Conservation (phyloP, 129 eudicot genomes). For the Pseudognaphalium luteoalbum region DNA sequence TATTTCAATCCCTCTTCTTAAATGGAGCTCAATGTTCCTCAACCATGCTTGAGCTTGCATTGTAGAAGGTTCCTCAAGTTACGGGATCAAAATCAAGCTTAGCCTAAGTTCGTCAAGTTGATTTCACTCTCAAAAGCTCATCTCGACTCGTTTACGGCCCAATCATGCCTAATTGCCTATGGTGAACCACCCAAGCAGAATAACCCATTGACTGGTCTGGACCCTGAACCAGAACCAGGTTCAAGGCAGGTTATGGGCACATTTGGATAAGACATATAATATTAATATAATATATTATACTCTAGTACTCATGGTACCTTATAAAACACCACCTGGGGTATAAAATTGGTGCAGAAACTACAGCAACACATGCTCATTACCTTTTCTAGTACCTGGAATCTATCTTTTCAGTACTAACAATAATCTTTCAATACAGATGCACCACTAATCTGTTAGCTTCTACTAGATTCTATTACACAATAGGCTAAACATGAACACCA, state of each 20-base stretch:
- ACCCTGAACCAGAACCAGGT: not conserved
- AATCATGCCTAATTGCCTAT: not conserved
- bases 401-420: conserved; percentile 1
- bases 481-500: not conserved
- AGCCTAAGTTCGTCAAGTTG: too few species aligned
- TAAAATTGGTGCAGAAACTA: conserved; percentile 25
- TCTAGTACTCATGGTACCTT: conserved; percentile 27
- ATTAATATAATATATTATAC: not conserved
- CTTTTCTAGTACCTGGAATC: conserved; percentile 18
- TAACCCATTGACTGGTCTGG: not conserved
- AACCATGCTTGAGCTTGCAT: too few species aligned
- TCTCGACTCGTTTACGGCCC: not conserved
- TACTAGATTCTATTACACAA: conserved; percentile 6
- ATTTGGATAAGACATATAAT: not conserved
- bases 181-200: not conserved
- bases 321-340: not conserved
- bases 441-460: conserved; percentile 10
- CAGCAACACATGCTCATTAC: conserved; percentile 18
- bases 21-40: too few species aligned
- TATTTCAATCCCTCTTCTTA: too few species aligned
- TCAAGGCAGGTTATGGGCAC: not conserved
- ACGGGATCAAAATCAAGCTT: too few species aligned
- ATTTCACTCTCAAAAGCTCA: not conserved
- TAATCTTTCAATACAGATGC: conserved; percentile 1
- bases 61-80: too few species aligned